Base-by-base conservation (phyloP, 106 monocot species). In the Cymbidium sinense region DNA sequence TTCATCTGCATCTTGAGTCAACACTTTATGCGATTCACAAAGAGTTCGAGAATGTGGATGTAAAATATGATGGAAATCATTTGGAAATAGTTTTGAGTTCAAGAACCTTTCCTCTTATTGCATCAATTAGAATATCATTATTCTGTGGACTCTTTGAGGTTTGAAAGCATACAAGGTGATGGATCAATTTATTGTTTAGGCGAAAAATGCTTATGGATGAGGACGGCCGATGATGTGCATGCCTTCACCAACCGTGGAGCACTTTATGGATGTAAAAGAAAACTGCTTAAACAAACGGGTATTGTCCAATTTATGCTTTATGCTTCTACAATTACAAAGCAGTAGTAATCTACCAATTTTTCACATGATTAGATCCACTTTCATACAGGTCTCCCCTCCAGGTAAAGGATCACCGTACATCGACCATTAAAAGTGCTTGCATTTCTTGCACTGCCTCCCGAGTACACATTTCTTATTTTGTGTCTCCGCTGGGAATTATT, bases 401-500 rank as follows among this genome's bases (percentile, higher is more conserved):
- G 96, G 93, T 25, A 96, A 91, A 85, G 96, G 96, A 27, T 93
- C 96, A 6, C 82, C 94, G 41, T 96, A 96, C 47, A 87, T 96
- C 13, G 96, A 82, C 96, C 96, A 39, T 78, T n/a, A n/a, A n/a
- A n/a, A n/a, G n/a, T 94, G 70, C 90, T 96, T 25, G 96, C 70
- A 96, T 83, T 88, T 71, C 89, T 94, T 80, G 89, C 91, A 39
- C 96, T 91, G 29, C 91, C 91, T 7, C 96, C 96, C 7, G 96
- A 96, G 64, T 96, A 91, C 78, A 94, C 82, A 77, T 96, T 96
- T 80, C 84, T 96, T 67, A 85, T 70, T 96, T 85, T 83, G 91
- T 91, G n/a, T 89, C 96, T 77, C 96, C 50, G 96, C 94, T n/a
- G 96, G 96, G 15, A 96, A 89, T 58, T 96, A 96, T 65, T 96